Evolutionary conservation across 1,284 basidiomycete species (phyloP).

Genomic region (Sphagnurus paluster): DNA sequence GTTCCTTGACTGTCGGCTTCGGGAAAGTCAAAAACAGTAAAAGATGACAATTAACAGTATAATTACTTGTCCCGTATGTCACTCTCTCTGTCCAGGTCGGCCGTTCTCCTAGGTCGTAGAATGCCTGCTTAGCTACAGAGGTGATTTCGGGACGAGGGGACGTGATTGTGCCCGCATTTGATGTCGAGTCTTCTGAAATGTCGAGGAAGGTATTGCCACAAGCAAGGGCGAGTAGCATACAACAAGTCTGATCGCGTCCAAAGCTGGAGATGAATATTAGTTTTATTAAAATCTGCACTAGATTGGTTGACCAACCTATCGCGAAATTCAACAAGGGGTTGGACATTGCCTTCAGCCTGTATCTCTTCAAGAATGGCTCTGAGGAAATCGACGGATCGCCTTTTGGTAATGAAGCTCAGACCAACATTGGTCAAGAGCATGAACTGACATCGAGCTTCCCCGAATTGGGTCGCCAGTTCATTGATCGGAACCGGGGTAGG

Average conservation of each 20-base stretch:
- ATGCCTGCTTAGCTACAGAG: slow-evolving; percentile 73
- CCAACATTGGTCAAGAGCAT: slow-evolving; percentile 87
- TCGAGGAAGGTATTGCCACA: slow-evolving; percentile 77
- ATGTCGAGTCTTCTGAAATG: slow-evolving; percentile 43
- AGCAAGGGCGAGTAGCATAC: slow-evolving; percentile 84
- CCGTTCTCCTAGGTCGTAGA: slow-evolving; percentile 83
- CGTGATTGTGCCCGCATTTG: slow-evolving; percentile 43
- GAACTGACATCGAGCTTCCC: slow-evolving; percentile 73
- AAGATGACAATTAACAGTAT: slow-evolving; percentile 2
- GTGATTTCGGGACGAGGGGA: slow-evolving; percentile 61
- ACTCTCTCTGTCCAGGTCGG: slow-evolving; percentile 78
- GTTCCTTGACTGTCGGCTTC: slow-evolving; percentile 69
- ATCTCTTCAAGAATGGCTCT: slow-evolving; percentile 73
- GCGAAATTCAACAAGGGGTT: slow-evolving; percentile 71
- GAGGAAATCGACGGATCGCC: slow-evolving; percentile 82
- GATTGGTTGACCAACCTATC: slow-evolving; percentile 58
- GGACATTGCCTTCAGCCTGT: slow-evolving; percentile 64
- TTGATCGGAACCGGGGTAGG: slow-evolving; percentile 61
- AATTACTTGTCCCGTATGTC: slow-evolving; percentile 56
- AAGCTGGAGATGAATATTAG: slow-evolving; percentile 49
- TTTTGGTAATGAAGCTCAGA: slow-evolving; percentile 80
- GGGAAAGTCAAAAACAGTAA: slow-evolving; percentile 7
- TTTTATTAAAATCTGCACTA: too few species aligned
- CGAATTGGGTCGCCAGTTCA: slow-evolving; percentile 81
- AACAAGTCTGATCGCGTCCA: slow-evolving; percentile 86